Evolutionary conservation across 2,329 filamentous ascomycete species (phyloP).

Genomic region (Xylaria sp.): DNA sequence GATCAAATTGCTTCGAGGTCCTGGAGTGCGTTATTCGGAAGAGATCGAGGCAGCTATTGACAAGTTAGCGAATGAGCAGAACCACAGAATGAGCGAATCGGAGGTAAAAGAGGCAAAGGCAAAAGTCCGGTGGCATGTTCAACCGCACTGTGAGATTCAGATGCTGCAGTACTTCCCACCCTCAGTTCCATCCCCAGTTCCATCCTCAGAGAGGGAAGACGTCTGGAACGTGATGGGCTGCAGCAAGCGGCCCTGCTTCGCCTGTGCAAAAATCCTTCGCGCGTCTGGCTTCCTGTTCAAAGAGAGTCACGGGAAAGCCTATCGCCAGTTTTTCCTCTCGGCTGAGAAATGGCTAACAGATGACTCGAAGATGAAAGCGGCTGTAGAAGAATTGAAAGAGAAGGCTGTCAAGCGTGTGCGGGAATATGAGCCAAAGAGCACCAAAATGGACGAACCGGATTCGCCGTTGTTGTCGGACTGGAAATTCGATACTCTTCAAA

Average conservation of each 20-base stretch:
- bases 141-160: constrained; percentile 11
- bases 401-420: background rate
- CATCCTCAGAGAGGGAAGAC: background rate
- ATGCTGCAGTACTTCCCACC: background rate
- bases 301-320: constrained; percentile 6
- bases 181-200: no score
- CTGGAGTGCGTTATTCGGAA: no score
- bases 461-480: background rate
- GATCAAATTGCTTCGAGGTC: background rate
- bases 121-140: no score
- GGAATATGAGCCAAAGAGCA: no score
- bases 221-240: constrained; percentile 9
- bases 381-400: background rate
- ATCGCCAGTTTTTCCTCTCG: background rate
- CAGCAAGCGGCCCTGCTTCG: constrained; percentile 6
- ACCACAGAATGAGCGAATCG: background rate
- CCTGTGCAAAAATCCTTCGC: background rate
- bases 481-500: no score
- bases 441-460: background rate
- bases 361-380: background rate
- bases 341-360: background rate
- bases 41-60: no score
- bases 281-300: background rate
- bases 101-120: no score
- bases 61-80: background rate